phyloP scores from a whole-genome alignment of 108 stramenopile species.

The Bacterosira constricta region DNA sequence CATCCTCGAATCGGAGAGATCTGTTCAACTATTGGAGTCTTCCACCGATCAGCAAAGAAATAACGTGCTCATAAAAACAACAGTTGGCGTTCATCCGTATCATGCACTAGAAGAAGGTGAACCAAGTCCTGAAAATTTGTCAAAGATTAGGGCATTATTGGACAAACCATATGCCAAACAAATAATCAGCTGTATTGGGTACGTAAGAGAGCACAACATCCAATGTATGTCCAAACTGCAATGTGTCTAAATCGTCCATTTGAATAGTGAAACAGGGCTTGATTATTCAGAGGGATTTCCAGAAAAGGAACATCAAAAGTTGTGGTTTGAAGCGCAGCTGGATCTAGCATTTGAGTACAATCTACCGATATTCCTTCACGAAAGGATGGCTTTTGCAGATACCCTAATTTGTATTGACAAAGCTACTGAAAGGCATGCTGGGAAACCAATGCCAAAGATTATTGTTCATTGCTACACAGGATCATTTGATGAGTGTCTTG shows the following conservation, averaged over 20 bases:
- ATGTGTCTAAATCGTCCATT: too few species aligned
- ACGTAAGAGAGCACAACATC: too few species aligned
- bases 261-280: constrained; percentile 82
- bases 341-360: constrained; percentile 62
- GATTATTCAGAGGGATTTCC: constrained; percentile 85
- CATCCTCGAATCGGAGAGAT: constrained; percentile 56
- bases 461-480: constrained; percentile 91
- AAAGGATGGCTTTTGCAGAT: constrained; percentile 73
- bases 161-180: background rate
- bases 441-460: constrained; percentile 45
- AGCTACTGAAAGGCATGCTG: constrained; percentile 33
- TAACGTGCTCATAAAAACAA: constrained; percentile 42
- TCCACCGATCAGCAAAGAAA: constrained; percentile 21
- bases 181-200: constrained; percentile 64
- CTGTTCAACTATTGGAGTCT: constrained; percentile 21
- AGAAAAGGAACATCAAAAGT: constrained; percentile 54
- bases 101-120: constrained; percentile 52
- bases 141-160: constrained; percentile 21
- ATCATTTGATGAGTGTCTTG: constrained; percentile 57
- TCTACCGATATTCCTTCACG: constrained; percentile 80
- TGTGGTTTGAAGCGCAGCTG: constrained; percentile 69
- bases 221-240: too few species aligned
- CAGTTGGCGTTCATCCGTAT: constrained; percentile 85
- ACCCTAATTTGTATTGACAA: constrained; percentile 62
- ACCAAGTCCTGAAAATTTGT: constrained; percentile 3